These are phyloP conservation scores for Malus orientalis DNA, from an alignment of 306 rosid genomes.

Conservation along the genomic window DNA sequence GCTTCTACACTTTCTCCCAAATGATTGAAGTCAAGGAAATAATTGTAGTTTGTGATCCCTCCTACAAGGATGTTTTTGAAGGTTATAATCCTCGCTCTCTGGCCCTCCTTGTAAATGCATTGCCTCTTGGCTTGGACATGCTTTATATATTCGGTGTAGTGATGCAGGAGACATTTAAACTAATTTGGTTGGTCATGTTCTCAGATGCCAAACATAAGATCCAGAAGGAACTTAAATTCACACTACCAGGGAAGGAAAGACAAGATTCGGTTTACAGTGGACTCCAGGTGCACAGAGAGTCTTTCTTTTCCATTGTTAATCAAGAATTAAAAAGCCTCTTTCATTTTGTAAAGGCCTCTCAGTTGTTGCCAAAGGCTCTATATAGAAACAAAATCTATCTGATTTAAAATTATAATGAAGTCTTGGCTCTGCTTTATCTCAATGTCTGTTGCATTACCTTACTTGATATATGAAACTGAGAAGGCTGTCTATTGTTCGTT, in stretches of 20 bases:
- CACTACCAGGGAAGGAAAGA: conserved; percentile 93
- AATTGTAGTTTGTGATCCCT: conserved; percentile 91
- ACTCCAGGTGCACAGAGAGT: conserved; percentile 57
- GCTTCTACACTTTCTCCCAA: conserved; percentile 68
- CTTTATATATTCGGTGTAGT: neutral
- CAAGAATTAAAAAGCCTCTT: neutral
- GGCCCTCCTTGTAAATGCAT: neutral
- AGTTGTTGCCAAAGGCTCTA: neutral
- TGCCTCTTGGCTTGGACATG: neutral
- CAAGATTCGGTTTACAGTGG: conserved; percentile 94
- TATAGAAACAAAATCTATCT: neutral
- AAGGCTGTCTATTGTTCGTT: neutral
- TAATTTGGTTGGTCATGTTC: conserved; percentile 6
- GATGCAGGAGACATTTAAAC: neutral
- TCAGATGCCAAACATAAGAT: conserved; percentile 46
- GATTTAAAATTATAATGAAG: neutral
- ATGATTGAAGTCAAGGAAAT: conserved; percentile 79
- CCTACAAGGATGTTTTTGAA: conserved; percentile 71
- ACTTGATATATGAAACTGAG: neutral
- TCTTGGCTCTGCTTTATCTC: neutral
- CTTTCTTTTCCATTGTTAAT: neutral
- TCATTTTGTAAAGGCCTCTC: neutral
- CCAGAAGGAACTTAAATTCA: conserved; percentile 51
- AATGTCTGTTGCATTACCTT: neutral
- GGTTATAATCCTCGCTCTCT: conserved; percentile 25